These are phyloP conservation scores for Thermoascus crustaceus DNA, from an alignment of 2,329 filamentous ascomycete species.

Conservation along the genomic window DNA sequence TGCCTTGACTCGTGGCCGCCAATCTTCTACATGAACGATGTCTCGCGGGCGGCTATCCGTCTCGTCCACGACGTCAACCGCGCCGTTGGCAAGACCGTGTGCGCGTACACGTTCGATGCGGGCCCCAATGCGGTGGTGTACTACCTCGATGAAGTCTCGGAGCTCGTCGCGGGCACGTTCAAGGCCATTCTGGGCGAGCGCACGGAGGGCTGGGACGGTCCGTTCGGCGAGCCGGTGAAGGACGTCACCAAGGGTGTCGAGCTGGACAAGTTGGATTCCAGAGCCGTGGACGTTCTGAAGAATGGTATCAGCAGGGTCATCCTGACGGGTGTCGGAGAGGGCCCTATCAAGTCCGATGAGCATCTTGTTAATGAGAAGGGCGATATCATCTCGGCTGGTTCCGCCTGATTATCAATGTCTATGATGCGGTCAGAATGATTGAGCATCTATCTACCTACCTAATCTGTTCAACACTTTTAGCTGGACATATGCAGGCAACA, in stretches of 20 bases:
- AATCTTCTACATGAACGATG: constrained; percentile 98
- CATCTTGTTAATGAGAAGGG: constrained; percentile 65
- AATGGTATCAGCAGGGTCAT: constrained; percentile 84
- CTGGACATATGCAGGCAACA: too few relatives aligned
- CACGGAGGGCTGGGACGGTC: constrained; percentile 47
- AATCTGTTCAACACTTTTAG: too few relatives aligned
- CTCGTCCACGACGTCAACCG: constrained; percentile 85
- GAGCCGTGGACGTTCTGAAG: constrained; percentile 57
- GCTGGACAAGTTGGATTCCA: constrained; percentile 51
- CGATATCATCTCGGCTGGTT: constrained; percentile 31
- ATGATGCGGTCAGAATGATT: too few relatives aligned
- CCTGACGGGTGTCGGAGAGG: constrained; percentile 82
- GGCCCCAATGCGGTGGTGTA: constrained; percentile 96
- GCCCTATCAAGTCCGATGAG: constrained; percentile 71
- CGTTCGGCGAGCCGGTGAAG: constrained; percentile 48
- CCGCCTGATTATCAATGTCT: too few relatives aligned
- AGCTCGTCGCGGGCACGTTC: constrained; percentile 68
- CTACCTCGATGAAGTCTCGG: constrained; percentile 73
- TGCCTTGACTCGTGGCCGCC: constrained; percentile 94
- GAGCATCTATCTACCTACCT: too few relatives aligned
- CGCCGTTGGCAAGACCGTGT: constrained; percentile 67
- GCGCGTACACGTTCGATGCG: constrained; percentile 95
- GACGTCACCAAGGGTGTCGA: constrained; percentile 44
- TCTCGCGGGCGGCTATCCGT: constrained; percentile 75
- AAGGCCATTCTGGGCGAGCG: constrained; percentile 63